phyloP scores from a whole-genome alignment of 306 rosid genomes.

The Boehmeria nivea region DNA sequence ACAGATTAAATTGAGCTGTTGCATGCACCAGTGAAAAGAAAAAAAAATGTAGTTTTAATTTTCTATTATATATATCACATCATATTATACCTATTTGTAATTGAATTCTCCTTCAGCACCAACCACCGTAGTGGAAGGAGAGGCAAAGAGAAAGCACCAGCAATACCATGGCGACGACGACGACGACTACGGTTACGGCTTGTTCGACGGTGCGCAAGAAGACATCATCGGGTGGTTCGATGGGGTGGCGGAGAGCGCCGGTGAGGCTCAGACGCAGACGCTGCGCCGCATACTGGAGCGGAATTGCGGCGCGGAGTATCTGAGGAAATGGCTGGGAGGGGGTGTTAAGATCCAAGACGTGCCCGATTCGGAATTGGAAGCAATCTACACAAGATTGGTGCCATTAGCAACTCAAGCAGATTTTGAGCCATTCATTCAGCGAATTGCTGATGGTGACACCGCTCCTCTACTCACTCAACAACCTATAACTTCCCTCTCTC shows the following conservation, averaged over 20 bases:
- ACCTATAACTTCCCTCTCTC: slow-evolving; percentile 67
- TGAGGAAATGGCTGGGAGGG: slow-evolving; percentile 61
- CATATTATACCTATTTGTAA: no score
- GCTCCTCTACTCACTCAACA: slow-evolving; percentile 61
- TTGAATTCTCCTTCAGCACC: no score
- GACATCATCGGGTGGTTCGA: slow-evolving; percentile 77
- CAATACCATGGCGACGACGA: no score
- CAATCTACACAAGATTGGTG: slow-evolving; percentile 60
- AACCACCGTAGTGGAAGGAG: no score
- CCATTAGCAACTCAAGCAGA: slow-evolving; percentile 71
- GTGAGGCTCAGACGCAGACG: slow-evolving; percentile 47
- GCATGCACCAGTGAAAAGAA: no score
- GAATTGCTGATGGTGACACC: slow-evolving; percentile 74
- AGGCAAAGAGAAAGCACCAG: no score
- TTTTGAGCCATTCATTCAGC: slow-evolving; percentile 66
- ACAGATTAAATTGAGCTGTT: no score
- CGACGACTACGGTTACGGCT: no score
- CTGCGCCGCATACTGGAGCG: slow-evolving; percentile 53
- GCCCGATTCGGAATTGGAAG: slow-evolving; percentile 58
- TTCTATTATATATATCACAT: no score
- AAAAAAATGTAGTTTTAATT: no score
- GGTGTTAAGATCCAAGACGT: slow-evolving; percentile 40
- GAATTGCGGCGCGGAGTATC: slow-evolving; percentile 61
- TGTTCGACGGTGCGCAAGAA: no score
- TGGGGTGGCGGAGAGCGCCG: slow-evolving; percentile 43